These are phyloP conservation scores for Sesbania bispinosa DNA, from an alignment of 306 rosid genomes.

Conservation along the genomic window DNA sequence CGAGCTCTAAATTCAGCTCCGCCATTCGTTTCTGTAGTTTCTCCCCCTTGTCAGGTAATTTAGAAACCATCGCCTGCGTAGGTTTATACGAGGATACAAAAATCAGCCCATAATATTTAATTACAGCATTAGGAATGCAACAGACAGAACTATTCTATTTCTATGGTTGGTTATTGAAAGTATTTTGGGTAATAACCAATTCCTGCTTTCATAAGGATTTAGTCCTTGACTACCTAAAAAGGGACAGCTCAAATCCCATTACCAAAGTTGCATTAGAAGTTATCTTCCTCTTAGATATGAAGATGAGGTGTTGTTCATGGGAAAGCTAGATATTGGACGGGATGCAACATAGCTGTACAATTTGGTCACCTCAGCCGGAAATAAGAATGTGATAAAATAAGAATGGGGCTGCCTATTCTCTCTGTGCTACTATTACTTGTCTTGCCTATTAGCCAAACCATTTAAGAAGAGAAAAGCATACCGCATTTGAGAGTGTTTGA, in stretches of 20 bases:
- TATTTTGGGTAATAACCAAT: not conserved
- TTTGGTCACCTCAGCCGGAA: not conserved
- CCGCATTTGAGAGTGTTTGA: constrained; percentile 62
- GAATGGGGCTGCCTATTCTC: not conserved
- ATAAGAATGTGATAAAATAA: not conserved
- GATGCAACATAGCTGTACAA: not conserved
- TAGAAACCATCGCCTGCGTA: constrained; percentile 62
- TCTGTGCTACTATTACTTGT: not conserved
- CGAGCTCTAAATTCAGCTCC: constrained; percentile 51
- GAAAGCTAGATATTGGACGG: not conserved
- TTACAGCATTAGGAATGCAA: not conserved
- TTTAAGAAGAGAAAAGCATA: constrained; percentile 19
- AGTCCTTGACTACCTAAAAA: too few species aligned
- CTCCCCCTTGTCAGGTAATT: constrained; percentile 75
- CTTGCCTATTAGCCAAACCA: not conserved
- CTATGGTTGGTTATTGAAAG: not conserved
- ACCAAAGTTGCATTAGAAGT: too few species aligned
- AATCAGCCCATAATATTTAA: constrained; percentile 2
- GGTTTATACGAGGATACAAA: not conserved
- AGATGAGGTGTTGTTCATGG: too few species aligned
- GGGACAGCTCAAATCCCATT: too few species aligned
- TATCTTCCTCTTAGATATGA: too few species aligned
- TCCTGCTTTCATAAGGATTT: too few species aligned
- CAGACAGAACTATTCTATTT: not conserved
- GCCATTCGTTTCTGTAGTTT: constrained; percentile 51